Base-by-base conservation (phyloP, 306 rosid species). In the Lathyrus aphaca region DNA sequence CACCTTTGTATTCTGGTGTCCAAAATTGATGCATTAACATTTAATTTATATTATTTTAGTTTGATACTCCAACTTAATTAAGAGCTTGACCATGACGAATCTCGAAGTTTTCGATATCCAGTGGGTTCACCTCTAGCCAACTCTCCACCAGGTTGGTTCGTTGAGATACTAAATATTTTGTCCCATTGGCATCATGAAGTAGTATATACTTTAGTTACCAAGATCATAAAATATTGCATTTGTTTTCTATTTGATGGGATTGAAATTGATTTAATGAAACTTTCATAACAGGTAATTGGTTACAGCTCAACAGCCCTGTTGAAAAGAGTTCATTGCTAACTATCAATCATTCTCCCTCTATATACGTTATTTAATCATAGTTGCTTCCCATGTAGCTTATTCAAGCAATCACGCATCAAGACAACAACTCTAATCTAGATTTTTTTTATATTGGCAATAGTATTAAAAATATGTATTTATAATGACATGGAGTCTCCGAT, bases 41-140 rank as follows among this genome's bases (percentile, higher is more conserved):
- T 15, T 56, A 43, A 74, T 16, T 76, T 65, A 43, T 81, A 25
- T 44, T 64, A 68, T 76, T 57, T 38, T 73, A 91, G 99, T 74
- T 87, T 94, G 82, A 86, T 91, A 91, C 87, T 88, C 79, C 99
- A 94, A 79, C 75, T 91, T 56, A 94, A 79, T 84, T 97, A 87
- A 87, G 98, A 94, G 77, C 90, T 84, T 73, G 99, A 94, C 53
- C 98, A 86, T 85, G 98, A 94, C 57, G 97, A 94, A 19, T 57
- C 88, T 80, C 84, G 90, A 63, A 84, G 84, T 75, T 87, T 88
- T 73, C 81, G 91, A 45, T 88, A 83, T 75, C 97, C 78, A 85
- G 84, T 88, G 77, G 88, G 95, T 81, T 94, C 99, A 44, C 99
- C 99, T 50, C 51, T 87, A 14, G 74, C n/a, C n/a, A n/a, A n/a